These are phyloP conservation scores for Fusarium transvaalense DNA, from an alignment of 2,329 filamentous ascomycete genomes.

Conservation along the genomic window DNA sequence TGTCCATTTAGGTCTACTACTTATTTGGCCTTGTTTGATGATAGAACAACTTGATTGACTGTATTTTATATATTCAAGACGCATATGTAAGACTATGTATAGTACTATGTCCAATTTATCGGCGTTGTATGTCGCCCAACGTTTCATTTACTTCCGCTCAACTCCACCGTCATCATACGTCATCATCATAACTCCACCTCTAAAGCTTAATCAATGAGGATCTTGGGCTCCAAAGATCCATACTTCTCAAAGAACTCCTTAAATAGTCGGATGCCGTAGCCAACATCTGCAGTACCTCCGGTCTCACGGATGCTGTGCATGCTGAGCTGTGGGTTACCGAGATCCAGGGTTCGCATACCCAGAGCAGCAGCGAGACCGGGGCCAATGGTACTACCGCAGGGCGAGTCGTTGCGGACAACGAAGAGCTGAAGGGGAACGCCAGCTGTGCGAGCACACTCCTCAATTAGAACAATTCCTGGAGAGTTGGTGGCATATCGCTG, in stretches of 20 bases:
- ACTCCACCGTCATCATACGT: constrained; percentile 20
- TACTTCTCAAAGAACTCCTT: constrained; percentile 88
- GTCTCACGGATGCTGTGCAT: constrained; percentile 99
- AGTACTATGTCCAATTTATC: constrained; percentile 2
- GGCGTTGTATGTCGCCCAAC: background rate
- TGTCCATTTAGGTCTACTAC: background rate
- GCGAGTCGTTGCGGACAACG: constrained; percentile 94
- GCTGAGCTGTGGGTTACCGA: constrained; percentile 93
- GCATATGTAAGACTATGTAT: constrained; percentile 7
- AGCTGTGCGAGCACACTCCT: constrained; percentile 81
- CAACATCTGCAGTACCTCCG: constrained; percentile 87
- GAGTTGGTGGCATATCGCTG: constrained; percentile 97
- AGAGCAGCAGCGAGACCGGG: constrained; percentile 93
- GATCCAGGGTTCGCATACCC: constrained; percentile 88
- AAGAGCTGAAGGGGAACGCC: constrained; percentile 94
- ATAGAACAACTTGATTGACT: constrained; percentile 5
- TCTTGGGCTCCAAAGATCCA: constrained; percentile 83
- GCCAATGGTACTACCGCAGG: constrained; percentile 95
- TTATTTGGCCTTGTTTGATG: constrained; percentile 8
- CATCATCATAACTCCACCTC: constrained; percentile 19
- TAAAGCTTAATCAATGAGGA: constrained; percentile 78
- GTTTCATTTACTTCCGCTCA: constrained; percentile 12
- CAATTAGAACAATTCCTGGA: constrained; percentile 90
- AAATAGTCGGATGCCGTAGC: constrained; percentile 87
- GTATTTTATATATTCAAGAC: constrained; percentile 18